Conservation (phyloP, 1,139 yeast species). For the Geotrichum restrictum region DNA sequence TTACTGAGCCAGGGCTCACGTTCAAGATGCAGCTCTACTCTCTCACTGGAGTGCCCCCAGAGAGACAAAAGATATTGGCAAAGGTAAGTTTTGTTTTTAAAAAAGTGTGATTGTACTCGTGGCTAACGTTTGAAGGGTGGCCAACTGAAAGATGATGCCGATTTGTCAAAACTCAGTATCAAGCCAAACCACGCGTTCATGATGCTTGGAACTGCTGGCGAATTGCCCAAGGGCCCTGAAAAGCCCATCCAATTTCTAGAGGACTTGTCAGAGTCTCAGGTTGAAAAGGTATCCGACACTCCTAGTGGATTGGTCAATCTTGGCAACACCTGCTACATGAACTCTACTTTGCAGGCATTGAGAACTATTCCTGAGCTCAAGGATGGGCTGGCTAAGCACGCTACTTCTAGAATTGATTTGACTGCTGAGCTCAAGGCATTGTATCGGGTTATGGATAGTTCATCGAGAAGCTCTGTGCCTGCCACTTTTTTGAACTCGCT, state of each 20-base stretch:
- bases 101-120: slow-evolving; percentile 2
- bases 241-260: slow-evolving; percentile 61
- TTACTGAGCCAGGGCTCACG: slow-evolving; percentile 51
- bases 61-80: slow-evolving; percentile 82
- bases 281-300: slow-evolving; percentile 32
- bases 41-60: slow-evolving; percentile 75
- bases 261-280: slow-evolving; percentile 54
- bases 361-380: slow-evolving; percentile 61
- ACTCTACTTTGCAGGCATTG: slow-evolving; percentile 81
- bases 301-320: slow-evolving; percentile 85
- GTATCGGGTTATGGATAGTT: slow-evolving; percentile 34
- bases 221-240: slow-evolving; percentile 55
- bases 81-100: slow-evolving; percentile 39
- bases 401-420: slow-evolving; percentile 26
- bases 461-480: slow-evolving; percentile 45
- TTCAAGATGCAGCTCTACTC: slow-evolving; percentile 70
- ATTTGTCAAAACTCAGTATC: slow-evolving; percentile 49
- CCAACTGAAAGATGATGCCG: slow-evolving; percentile 67
- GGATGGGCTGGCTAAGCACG: slow-evolving; percentile 29
- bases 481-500: slow-evolving; percentile 52
- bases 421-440: slow-evolving; percentile 35
- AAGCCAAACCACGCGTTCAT: slow-evolving; percentile 67
- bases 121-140: slow-evolving; percentile 50
- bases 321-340: slow-evolving; percentile 94
- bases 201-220: slow-evolving; percentile 91